These are phyloP conservation scores for Botrytis fabae DNA, from an alignment of 2,329 filamentous ascomycete species.

Conservation along the genomic window DNA sequence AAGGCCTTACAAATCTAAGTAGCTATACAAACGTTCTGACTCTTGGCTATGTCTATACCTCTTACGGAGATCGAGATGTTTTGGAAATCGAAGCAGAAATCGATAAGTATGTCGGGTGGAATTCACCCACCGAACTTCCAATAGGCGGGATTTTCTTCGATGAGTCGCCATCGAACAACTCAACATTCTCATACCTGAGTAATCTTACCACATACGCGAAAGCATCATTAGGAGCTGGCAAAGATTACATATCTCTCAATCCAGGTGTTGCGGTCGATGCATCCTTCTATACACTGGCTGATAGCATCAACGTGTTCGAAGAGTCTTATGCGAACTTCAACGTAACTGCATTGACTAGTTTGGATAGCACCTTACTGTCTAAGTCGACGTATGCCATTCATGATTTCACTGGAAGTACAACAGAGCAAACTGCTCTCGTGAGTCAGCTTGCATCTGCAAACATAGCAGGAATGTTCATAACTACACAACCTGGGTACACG, in stretches of 20 bases:
- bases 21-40: conserved; percentile 39
- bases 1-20: conserved; percentile 29
- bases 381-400: conserved; percentile 32
- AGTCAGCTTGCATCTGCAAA: conserved; percentile 28
- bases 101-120: conserved; percentile 44
- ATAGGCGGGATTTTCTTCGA: conserved; percentile 21
- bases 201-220: conserved; percentile 29
- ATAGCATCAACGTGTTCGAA: conserved; percentile 33
- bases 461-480: conserved; percentile 29
- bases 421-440: conserved; percentile 27
- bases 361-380: conserved; percentile 20
- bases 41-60: conserved; percentile 46
- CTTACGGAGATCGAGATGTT: conserved; percentile 40
- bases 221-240: conserved; percentile 27
- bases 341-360: conserved; percentile 17
- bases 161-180: conserved; percentile 21
- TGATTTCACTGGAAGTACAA: conserved; percentile 26
- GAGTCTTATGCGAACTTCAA: conserved; percentile 27
- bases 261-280: conserved; percentile 31
- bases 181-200: conserved; percentile 29
- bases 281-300: conserved; percentile 31
- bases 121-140: conserved; percentile 18
- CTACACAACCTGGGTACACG: conserved; percentile 30
- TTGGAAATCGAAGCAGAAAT: conserved; percentile 42
- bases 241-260: conserved; percentile 29